Conservation (phyloP, 257 asterid species). For the Solanum chilense region DNA sequence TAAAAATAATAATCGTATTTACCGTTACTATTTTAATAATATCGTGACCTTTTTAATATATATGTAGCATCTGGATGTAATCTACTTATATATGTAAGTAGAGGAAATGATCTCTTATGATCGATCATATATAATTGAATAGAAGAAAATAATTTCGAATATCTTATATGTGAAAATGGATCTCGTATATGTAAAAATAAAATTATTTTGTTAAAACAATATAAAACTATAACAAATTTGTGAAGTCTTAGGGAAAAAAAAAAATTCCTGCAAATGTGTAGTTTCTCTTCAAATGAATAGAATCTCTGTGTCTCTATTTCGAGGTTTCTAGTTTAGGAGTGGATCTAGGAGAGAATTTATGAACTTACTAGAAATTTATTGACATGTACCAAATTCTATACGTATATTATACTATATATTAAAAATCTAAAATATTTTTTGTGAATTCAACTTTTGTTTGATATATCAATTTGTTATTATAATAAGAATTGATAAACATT, state of each 20-base stretch:
- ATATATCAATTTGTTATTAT: background rate
- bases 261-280: rapidly evolving
- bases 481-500: background rate
- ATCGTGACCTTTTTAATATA: background rate
- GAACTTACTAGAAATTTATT: background rate
- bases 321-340: background rate
- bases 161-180: background rate
- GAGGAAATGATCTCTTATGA: background rate
- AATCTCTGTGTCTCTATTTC: background rate
- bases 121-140: background rate
- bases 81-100: background rate
- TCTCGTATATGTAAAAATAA: background rate
- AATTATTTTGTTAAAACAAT: background rate
- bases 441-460: background rate
- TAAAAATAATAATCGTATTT: no score
- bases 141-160: background rate
- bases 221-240: background rate
- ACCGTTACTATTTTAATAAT: no score
- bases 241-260: background rate
- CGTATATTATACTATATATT: background rate
- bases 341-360: background rate
- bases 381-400: background rate
- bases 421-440: background rate
- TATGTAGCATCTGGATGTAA: background rate
- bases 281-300: background rate